Conservation (phyloP, 2,329 filamentous ascomycete species). For the Sarocladium oryzae region DNA sequence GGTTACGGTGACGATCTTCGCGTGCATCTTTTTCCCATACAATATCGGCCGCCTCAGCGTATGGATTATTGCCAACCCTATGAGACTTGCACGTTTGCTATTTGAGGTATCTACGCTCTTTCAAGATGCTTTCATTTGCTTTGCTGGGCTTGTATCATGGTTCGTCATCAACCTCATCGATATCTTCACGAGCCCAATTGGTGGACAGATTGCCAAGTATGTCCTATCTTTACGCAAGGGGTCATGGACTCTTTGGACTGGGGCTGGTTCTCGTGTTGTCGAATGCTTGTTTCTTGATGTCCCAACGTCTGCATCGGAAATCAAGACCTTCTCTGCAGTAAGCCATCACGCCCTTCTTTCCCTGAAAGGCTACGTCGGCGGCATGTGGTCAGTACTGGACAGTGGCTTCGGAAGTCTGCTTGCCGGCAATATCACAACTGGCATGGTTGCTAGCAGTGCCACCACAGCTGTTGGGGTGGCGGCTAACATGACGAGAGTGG, state of each 20-base stretch:
- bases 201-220: constrained; percentile 23
- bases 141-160: constrained; percentile 49
- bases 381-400: constrained; percentile 33
- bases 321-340: constrained; percentile 69
- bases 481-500: neutral
- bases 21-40: constrained; percentile 87
- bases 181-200: constrained; percentile 27
- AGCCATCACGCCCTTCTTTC: constrained; percentile 63
- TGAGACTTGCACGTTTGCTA: constrained; percentile 66
- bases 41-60: constrained; percentile 82
- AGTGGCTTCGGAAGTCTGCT: constrained; percentile 48
- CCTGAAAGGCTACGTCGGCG: constrained; percentile 47
- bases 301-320: constrained; percentile 51
- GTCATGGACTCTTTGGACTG: constrained; percentile 36
- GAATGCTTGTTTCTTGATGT: constrained; percentile 43
- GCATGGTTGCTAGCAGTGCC: constrained; percentile 50
- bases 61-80: constrained; percentile 71
- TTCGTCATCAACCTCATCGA: constrained; percentile 32
- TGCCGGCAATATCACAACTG: constrained; percentile 74
- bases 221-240: constrained; percentile 28
- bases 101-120: constrained; percentile 71
- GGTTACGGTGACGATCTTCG: constrained; percentile 77
- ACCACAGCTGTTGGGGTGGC: constrained; percentile 3
- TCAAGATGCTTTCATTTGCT: constrained; percentile 66
- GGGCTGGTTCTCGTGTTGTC: constrained; percentile 38